Evolutionary conservation across 2,329 filamentous ascomycete species (phyloP).

Genomic region (Fusarium musae): DNA sequence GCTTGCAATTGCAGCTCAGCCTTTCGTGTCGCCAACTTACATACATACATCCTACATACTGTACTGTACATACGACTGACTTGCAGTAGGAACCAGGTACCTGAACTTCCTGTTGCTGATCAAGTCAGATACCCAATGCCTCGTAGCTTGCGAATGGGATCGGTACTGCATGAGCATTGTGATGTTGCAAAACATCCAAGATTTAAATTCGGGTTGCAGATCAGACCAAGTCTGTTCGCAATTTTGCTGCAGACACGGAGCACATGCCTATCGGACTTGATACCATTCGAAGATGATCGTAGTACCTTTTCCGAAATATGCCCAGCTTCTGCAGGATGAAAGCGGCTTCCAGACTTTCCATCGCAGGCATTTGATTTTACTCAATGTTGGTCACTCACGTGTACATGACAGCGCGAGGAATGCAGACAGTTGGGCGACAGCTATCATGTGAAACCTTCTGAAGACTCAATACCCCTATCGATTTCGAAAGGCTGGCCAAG

Average conservation of each 20-base stretch:
- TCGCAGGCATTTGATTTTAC: conserved; percentile 32
- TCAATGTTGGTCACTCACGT: conserved; percentile 32
- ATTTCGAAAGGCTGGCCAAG: conserved; percentile 10
- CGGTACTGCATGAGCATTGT: conserved; percentile 3
- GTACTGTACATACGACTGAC: neutral
- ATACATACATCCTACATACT: neutral
- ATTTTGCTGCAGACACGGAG: neutral
- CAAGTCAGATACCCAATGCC: conserved; percentile 15
- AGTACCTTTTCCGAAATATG: neutral
- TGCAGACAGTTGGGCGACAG: conserved; percentile 22
- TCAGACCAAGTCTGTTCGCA: conserved; percentile 8
- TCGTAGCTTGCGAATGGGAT: conserved; percentile 25
- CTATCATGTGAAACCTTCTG: conserved; percentile 27
- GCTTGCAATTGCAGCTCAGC: conserved; percentile 22
- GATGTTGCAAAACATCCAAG: conserved; percentile 20
- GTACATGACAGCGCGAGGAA: conserved; percentile 22
- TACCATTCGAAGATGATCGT: neutral
- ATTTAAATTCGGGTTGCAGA: conserved; percentile 27
- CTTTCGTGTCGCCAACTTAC: conserved; percentile 15
- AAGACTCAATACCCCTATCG: neutral
- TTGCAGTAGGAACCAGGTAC: conserved; percentile 18
- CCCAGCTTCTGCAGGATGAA: conserved; percentile 5
- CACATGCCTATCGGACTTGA: neutral
- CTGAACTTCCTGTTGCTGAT: conserved; percentile 2
- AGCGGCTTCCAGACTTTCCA: conserved; percentile 34